Conservation (phyloP, 352 stramenopile species). For the Phytophthora chlamydospora region DNA sequence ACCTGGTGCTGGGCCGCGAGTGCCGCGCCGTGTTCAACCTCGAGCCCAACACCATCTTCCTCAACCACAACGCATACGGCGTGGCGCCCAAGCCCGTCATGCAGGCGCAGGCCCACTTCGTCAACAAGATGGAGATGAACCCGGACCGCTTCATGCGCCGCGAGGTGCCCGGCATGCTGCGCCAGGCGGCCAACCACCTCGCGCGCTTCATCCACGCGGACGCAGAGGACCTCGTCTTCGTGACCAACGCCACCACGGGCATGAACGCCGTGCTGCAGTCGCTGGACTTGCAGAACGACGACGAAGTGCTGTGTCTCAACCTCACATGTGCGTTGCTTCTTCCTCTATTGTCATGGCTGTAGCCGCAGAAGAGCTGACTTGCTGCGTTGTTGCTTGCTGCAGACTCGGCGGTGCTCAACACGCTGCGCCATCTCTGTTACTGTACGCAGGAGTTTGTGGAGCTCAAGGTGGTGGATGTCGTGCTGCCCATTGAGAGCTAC, state of each 20-base stretch:
- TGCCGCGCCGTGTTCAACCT: conserved; percentile 82
- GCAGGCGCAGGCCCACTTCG: conserved; percentile 83
- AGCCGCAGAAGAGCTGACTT: neutral
- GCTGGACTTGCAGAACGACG: conserved; percentile 85
- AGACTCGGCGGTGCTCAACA: conserved; percentile 87
- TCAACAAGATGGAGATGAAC: conserved; percentile 90
- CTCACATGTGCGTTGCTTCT: conserved; percentile 68
- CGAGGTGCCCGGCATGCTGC: conserved; percentile 65
- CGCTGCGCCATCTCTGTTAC: conserved; percentile 84
- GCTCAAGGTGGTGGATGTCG: conserved; percentile 84
- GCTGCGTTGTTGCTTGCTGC: conserved; percentile 13
- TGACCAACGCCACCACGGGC: conserved; percentile 85
- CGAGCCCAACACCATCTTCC: conserved; percentile 77
- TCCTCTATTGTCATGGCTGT: neutral
- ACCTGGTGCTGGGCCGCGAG: conserved; percentile 63
- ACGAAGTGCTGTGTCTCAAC: conserved; percentile 89
- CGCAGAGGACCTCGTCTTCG: conserved; percentile 83
- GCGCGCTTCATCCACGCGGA: conserved; percentile 75
- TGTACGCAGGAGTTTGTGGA: conserved; percentile 90
- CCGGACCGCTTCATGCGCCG: conserved; percentile 85
- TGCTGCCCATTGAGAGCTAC: conserved; percentile 74
- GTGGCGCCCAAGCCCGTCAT: conserved; percentile 78
- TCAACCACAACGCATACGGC: conserved; percentile 87
- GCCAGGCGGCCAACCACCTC: conserved; percentile 66
- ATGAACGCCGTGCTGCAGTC: conserved; percentile 88